phyloP scores from a whole-genome alignment of 257 asterid genomes.

The Salvia splendens region DNA sequence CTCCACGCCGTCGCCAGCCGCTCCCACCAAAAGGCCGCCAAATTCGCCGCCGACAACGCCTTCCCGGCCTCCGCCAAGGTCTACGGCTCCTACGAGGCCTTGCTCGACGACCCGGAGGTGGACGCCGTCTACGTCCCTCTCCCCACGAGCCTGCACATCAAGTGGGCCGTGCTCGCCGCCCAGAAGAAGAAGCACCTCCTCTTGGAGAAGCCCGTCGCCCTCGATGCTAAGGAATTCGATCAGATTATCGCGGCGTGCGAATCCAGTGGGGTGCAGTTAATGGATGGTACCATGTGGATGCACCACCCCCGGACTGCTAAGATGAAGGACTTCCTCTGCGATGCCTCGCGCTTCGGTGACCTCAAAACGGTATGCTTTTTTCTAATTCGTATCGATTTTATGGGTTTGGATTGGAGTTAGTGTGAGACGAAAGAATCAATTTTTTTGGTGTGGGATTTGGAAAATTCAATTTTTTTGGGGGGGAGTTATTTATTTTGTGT shows the following conservation, averaged over 20 bases:
- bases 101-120: slow-evolving; percentile 63
- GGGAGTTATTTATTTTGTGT: neutral
- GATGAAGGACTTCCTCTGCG: slow-evolving; percentile 61
- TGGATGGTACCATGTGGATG: slow-evolving; percentile 92
- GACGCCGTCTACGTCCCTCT: slow-evolving; percentile 72
- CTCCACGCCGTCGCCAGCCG: slow-evolving; percentile 71
- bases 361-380: slow-evolving; percentile 57
- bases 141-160: slow-evolving; percentile 67
- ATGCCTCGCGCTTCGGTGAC: slow-evolving; percentile 53
- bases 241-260: slow-evolving; percentile 67
- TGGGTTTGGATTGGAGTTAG: neutral
- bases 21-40: slow-evolving; percentile 55
- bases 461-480: neutral
- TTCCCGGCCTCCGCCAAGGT: slow-evolving; percentile 57
- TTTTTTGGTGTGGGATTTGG: neutral
- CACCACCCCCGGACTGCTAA: slow-evolving; percentile 75
- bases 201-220: slow-evolving; percentile 72
- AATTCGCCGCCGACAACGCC: slow-evolving; percentile 53
- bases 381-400: no score
- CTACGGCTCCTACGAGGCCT: slow-evolving; percentile 65
- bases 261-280: slow-evolving; percentile 72
- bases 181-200: slow-evolving; percentile 70
- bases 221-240: slow-evolving; percentile 59
- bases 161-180: slow-evolving; percentile 80
- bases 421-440: neutral